Evolutionary conservation across 1,139 yeast genomes (phyloP), one percentile per base, ranked within the genome.

Genomic region (Hyphopichia pseudoburtonii): DNA sequence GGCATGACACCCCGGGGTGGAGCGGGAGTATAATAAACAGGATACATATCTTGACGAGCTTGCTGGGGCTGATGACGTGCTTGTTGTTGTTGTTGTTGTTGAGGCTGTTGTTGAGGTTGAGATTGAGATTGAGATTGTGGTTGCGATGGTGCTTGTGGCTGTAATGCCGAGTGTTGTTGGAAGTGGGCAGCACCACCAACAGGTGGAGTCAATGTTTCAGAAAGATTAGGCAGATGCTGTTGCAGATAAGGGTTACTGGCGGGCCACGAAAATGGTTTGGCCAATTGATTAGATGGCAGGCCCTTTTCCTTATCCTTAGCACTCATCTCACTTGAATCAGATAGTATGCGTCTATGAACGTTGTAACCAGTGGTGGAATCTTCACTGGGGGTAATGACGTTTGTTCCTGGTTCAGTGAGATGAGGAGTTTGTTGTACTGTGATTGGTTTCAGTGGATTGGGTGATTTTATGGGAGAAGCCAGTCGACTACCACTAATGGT

Each of bases 321-420:
- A 21, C 26, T 43, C 7, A 45, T 42, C 12, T 57, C 65, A 40
- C 60, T 57, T 14, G 57, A 52, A 37, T 62, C 67, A 4, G 66
- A 60, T 16, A 46, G 50, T 7, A 51, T 52, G 33, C 68, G 51
- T 40, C 57, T 51, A 41, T 61, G 67, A 9, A n/a, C n/a, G n/a
- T n/a, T n/a, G n/a, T n/a, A n/a, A n/a, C n/a, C n/a, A 10, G 23
- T 21, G 23, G 23, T 21, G 23, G n/a, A n/a, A n/a, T n/a, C n/a
- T n/a, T n/a, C n/a, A n/a, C n/a, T n/a, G n/a, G n/a, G n/a, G n/a
- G n/a, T n/a, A n/a, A n/a, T n/a, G n/a, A n/a, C n/a, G n/a, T n/a
- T n/a, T n/a, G n/a, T n/a, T n/a, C n/a, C n/a, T n/a, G n/a, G n/a
- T n/a, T n/a, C n/a, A n/a, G n/a, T n/a, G n/a, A n/a, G n/a, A n/a